Conservation (phyloP, 192 early-diverging fungal species). For the Funneliformis geosporum region DNA sequence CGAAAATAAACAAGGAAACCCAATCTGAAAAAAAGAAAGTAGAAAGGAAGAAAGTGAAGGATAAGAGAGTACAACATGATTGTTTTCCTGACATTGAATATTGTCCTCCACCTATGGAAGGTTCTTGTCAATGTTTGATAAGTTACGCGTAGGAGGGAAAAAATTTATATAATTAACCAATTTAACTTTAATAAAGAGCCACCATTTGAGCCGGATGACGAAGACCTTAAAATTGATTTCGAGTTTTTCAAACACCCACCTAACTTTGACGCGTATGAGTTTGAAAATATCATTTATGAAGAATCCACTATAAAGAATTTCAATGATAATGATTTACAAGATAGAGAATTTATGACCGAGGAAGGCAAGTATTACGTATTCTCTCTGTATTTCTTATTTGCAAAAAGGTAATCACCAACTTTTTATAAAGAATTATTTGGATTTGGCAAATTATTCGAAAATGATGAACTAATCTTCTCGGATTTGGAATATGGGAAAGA, state of each 20-base stretch:
- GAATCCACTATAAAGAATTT: not conserved
- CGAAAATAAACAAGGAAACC: not conserved
- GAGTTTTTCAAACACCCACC: not conserved
- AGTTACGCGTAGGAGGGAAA: not conserved
- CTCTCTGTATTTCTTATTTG: not conserved
- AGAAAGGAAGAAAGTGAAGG: not conserved
- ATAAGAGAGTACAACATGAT: not conserved
- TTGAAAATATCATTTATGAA: constrained; percentile 17
- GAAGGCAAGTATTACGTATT: constrained; percentile 6
- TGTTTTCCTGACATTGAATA: constrained; percentile 23
- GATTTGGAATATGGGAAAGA: too few species aligned
- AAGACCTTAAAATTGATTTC: constrained; percentile 19
- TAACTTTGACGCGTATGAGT: not conserved
- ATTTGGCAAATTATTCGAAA: not conserved
- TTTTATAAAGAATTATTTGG: not conserved
- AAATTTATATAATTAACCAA: not conserved
- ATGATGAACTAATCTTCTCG: too few species aligned
- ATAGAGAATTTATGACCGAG: not conserved
- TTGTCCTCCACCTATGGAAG: not conserved
- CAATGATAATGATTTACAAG: not conserved
- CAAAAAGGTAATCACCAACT: not conserved
- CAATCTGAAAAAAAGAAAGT: not conserved
- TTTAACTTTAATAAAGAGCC: not conserved
- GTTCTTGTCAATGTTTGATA: not conserved
- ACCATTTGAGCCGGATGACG: constrained; percentile 12